phyloP scores from a whole-genome alignment of 805 yeast genomes.

The Hanseniaspora hatyaiensis region DNA sequence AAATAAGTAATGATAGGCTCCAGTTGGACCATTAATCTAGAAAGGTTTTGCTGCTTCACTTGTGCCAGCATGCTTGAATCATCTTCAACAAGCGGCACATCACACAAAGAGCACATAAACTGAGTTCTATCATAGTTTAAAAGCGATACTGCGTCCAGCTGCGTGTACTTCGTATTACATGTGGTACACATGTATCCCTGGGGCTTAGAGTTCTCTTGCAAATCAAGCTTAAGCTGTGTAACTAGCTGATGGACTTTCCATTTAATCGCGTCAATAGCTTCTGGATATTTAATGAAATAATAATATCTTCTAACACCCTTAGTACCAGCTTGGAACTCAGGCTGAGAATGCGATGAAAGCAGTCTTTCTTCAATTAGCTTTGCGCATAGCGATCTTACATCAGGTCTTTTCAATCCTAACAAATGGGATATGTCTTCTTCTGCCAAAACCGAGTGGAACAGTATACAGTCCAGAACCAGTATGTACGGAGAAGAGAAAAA shows the following conservation, averaged over 20 bases:
- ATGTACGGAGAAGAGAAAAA: constrained; percentile 79
- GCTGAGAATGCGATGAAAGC: constrained; percentile 56
- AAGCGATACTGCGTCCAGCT: constrained; percentile 76
- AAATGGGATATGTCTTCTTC: constrained; percentile 83
- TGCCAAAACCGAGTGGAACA: constrained; percentile 77
- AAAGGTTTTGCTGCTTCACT: constrained; percentile 68
- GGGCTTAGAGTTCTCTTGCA: constrained; percentile 75
- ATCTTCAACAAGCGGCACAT: constrained; percentile 67
- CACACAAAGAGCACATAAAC: constrained; percentile 78
- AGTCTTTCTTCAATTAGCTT: constrained; percentile 74
- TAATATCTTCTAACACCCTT: constrained; percentile 67
- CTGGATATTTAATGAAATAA: constrained; percentile 78
- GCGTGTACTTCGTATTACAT: constrained; percentile 69
- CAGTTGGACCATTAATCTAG: constrained; percentile 74
- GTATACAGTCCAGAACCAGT: constrained; percentile 71
- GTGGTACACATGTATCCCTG: constrained; percentile 88
- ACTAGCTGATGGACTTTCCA: constrained; percentile 92
- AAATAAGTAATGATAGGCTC: constrained; percentile 77
- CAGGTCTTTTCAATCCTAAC: constrained; percentile 75
- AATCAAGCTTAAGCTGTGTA: constrained; percentile 62
- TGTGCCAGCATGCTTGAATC: constrained; percentile 74
- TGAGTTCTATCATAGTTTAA: constrained; percentile 68
- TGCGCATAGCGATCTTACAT: constrained; percentile 70
- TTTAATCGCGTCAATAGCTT: constrained; percentile 88
- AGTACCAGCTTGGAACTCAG: constrained; percentile 52